A percentile compares a stretch with the other conserved stretches of the same genome.
Evolutionary conservation across 2,329 filamentous ascomycete species (phyloP).

Genomic region (Penicillium capsulatum): DNA sequence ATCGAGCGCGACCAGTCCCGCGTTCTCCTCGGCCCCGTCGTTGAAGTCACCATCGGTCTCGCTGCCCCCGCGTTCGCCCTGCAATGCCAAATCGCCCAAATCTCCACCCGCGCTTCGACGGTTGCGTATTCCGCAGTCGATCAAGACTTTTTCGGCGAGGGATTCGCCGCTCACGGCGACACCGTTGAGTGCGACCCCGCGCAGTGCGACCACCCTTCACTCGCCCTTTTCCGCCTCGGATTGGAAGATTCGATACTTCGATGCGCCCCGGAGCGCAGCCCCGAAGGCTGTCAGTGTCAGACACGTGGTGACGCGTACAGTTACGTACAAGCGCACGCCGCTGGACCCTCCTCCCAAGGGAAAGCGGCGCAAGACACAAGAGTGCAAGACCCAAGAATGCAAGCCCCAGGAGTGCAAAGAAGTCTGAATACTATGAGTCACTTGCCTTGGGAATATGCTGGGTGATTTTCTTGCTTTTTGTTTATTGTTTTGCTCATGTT

Average conservation of each 20-base stretch:
- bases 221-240: conserved; percentile 82
- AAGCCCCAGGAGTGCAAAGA: conserved; percentile 1
- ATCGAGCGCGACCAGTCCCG: conserved; percentile 36
- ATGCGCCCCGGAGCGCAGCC: conserved; percentile 57
- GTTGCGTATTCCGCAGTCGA: conserved; percentile 74
- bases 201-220: conserved; percentile 51
- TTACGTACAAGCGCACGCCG: conserved; percentile 72
- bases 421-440: too few relatives aligned
- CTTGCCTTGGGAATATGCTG: too few relatives aligned
- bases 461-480: too few relatives aligned
- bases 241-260: conserved; percentile 66
- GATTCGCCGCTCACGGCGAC: too few relatives aligned
- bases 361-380: conserved; percentile 69
- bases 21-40: conserved; percentile 36
- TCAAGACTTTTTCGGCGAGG: too few relatives aligned
- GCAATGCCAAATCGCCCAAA: too few relatives aligned
- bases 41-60: conserved; percentile 46
- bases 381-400: too few relatives aligned
- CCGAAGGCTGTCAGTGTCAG: conserved; percentile 66
- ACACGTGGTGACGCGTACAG: conserved; percentile 89
- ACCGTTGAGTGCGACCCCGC: too few relatives aligned
- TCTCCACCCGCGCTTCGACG: conserved; percentile 54
- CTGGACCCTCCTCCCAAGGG: conserved; percentile 88
- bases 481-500: too few relatives aligned
- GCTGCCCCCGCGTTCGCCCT: conserved; percentile 58